phyloP scores from a whole-genome alignment of 805 yeast genomes.

The Candida koratica region DNA sequence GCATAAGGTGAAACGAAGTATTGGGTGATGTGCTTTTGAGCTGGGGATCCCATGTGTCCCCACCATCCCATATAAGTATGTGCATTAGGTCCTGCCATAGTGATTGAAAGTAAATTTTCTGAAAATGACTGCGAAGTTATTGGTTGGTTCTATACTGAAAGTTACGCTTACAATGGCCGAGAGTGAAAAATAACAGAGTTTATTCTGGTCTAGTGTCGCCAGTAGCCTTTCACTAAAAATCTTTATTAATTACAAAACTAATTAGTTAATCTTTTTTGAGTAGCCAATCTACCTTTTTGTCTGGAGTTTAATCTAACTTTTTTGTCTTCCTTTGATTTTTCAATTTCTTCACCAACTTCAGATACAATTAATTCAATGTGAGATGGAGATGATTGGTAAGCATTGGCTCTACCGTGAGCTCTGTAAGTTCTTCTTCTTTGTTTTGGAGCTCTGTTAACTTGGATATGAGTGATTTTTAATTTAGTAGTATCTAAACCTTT shows the following conservation, averaged over 20 bases:
- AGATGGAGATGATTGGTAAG: slow-evolving; percentile 97
- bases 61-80: slow-evolving; percentile 94
- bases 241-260: slow-evolving; percentile 7
- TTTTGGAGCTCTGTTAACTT: slow-evolving; percentile 99
- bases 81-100: slow-evolving; percentile 44
- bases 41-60: slow-evolving; percentile 87
- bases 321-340: slow-evolving; percentile 76
- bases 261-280: slow-evolving; percentile 76
- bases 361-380: slow-evolving; percentile 97
- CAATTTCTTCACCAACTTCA: slow-evolving; percentile 91
- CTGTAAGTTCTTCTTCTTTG: slow-evolving; percentile 99
- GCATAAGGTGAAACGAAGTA: slow-evolving; percentile 94
- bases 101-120: slow-evolving; percentile 8
- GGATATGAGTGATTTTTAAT: slow-evolving; percentile 95
- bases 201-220: slow-evolving; percentile 1
- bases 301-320: slow-evolving; percentile 76
- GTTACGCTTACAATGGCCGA: too few species aligned
- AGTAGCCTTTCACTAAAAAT: too few species aligned
- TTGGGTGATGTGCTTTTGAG: slow-evolving; percentile 79
- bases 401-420: slow-evolving; percentile 99
- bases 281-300: slow-evolving; percentile 88
- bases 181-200: background rate
- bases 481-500: slow-evolving; percentile 96
- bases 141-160: too few species aligned
- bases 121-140: slow-evolving; percentile 5